phyloP scores from a whole-genome alignment of 352 stramenopile species.

The Phytophthora sansomeana region DNA sequence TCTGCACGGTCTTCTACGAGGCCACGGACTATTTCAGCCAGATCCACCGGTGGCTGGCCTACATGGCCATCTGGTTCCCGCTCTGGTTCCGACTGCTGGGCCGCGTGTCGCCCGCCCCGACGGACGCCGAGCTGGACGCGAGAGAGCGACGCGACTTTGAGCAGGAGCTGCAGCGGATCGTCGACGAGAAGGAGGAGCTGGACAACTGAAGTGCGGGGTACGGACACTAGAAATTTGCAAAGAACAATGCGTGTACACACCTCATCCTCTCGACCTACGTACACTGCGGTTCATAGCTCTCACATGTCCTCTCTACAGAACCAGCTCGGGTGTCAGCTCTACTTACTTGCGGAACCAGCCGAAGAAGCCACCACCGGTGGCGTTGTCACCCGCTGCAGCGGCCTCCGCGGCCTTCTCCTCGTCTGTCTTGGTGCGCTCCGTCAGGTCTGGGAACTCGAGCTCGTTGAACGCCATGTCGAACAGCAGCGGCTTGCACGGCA shows the following conservation, averaged over 20 bases:
- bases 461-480: slow-evolving; percentile 88
- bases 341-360: slow-evolving; percentile 89
- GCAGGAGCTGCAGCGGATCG: slow-evolving; percentile 55
- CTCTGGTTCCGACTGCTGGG: slow-evolving; percentile 81
- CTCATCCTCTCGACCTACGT: slow-evolving; percentile 16
- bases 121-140: slow-evolving; percentile 64
- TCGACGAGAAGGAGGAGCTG: slow-evolving; percentile 46
- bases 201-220: slow-evolving; percentile 33
- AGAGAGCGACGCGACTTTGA: slow-evolving; percentile 59
- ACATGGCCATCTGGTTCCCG: slow-evolving; percentile 83
- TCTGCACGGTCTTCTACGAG: slow-evolving; percentile 78
- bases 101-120: slow-evolving; percentile 67
- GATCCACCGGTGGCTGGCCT: slow-evolving; percentile 76
- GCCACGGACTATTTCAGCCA: slow-evolving; percentile 77
- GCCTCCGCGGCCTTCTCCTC: slow-evolving; percentile 73
- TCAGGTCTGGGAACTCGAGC: slow-evolving; percentile 82
- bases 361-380: slow-evolving; percentile 60
- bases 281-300: slow-evolving; percentile 28
- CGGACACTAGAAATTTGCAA: slow-evolving; percentile 10
- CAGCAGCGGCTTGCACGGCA: slow-evolving; percentile 82
- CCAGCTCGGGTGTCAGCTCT: slow-evolving; percentile 18
- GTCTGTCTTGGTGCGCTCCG: slow-evolving; percentile 77
- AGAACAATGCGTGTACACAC: slow-evolving; percentile 30
- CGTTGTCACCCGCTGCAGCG: slow-evolving; percentile 38
- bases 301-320: slow-evolving; percentile 18